Percentiles rank a stretch among this genome's conserved stretches.
These are phyloP conservation scores for Mycena rosella DNA, from an alignment of 768 basidiomycete genomes.

Conservation along the genomic window DNA sequence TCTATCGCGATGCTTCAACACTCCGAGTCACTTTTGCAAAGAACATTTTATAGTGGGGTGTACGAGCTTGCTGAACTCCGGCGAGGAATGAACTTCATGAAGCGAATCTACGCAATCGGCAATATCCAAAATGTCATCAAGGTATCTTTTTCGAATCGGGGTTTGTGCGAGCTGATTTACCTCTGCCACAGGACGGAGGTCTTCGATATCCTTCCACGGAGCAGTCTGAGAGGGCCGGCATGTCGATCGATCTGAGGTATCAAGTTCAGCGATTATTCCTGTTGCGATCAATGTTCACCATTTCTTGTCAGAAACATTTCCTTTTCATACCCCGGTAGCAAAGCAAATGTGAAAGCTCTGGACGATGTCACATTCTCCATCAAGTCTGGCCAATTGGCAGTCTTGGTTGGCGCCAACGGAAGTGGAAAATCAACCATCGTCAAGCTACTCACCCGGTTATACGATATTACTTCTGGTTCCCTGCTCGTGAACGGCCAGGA, in stretches of 20 bases:
- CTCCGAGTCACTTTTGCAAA: conserved; percentile 47
- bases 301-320: conserved; percentile 56
- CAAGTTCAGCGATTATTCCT: conserved; percentile 14
- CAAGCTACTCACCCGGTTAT: conserved; percentile 63
- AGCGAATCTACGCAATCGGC: conserved; percentile 47
- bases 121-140: conserved; percentile 40
- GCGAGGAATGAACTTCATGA: conserved; percentile 44
- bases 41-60: conserved; percentile 41
- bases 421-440: conserved; percentile 68
- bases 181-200: conserved; percentile 45
- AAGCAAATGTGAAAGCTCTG: conserved; percentile 50
- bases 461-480: conserved; percentile 58
- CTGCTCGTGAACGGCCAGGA: conserved; percentile 59
- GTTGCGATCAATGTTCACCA: background rate
- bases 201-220: conserved; percentile 41
- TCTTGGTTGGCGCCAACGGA: conserved; percentile 71
- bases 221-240: conserved; percentile 37
- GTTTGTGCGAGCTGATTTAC: too few relatives aligned
- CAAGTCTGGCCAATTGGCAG: conserved; percentile 60
- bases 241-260: conserved; percentile 48
- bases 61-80: conserved; percentile 37
- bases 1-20: conserved; percentile 57
- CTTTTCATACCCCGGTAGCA: conserved; percentile 65
- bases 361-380: conserved; percentile 58
- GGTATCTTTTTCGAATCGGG: too few relatives aligned